A percentile compares a stretch with the other conserved stretches of the same genome.
Conservation (phyloP, 176 grass and related monocot genomes). For the Oryza glaberrima region DNA sequence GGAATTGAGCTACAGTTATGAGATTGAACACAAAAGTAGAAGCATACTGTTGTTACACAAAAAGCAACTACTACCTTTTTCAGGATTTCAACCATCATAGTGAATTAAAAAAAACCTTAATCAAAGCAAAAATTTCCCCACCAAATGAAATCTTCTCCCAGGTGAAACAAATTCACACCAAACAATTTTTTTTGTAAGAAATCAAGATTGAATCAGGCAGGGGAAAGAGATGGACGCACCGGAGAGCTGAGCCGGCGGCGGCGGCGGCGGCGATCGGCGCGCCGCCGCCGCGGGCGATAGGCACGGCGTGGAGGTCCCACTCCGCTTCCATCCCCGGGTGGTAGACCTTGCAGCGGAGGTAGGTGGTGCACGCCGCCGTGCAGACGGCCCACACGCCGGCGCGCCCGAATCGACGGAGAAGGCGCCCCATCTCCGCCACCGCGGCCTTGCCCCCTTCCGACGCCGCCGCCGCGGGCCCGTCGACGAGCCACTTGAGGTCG, state of each 20-base stretch:
- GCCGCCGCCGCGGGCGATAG: conserved; percentile 44
- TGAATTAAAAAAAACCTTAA: conserved; percentile 16
- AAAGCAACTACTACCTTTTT: conserved; percentile 25
- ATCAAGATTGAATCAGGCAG: too few relatives aligned
- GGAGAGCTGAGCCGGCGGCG: conserved; percentile 29
- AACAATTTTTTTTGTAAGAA: background rate
- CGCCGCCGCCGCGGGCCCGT: conserved; percentile 31
- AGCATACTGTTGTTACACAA: background rate
- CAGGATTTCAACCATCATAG: background rate
- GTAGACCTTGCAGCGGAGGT: conserved; percentile 79
- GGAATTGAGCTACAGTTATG: background rate
- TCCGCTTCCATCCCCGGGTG: conserved; percentile 72
- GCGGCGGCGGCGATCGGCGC: conserved; percentile 17
- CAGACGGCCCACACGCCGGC: conserved; percentile 67
- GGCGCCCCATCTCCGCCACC: conserved; percentile 69
- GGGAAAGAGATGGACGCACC: conserved; percentile 41
- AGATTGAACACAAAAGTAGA: conserved; percentile 15
- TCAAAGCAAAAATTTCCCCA: background rate
- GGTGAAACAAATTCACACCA: background rate
- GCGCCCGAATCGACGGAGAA: conserved; percentile 52
- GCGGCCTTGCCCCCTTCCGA: conserved; percentile 62
- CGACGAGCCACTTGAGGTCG: conserved; percentile 79
- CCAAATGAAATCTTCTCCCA: background rate
- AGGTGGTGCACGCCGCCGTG: conserved; percentile 71
- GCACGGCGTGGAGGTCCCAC: conserved; percentile 79